Percentiles rank a stretch among this genome's conserved stretches.
Evolutionary conservation across 1,139 yeast species (phyloP).

Genomic region (Candida anutae): DNA sequence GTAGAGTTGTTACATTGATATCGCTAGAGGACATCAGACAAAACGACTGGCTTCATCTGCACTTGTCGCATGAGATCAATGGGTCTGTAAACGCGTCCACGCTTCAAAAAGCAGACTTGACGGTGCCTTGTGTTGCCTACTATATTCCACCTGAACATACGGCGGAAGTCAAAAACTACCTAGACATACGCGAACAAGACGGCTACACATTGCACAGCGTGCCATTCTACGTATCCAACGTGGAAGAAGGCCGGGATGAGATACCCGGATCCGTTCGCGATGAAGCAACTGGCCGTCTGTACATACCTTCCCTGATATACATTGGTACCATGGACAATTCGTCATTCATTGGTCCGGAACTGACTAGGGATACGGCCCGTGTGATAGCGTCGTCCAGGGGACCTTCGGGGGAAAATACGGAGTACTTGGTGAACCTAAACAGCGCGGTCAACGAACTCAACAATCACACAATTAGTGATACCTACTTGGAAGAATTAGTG

Average conservation of each 20-base stretch:
- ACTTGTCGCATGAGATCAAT: constrained; percentile 15
- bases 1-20: constrained; percentile 78
- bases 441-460: constrained; percentile 46
- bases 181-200: constrained; percentile 80
- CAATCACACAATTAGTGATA: constrained; percentile 22
- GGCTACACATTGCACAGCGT: constrained; percentile 76
- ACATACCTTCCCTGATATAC: constrained; percentile 60
- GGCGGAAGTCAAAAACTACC: constrained; percentile 51
- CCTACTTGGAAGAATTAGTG: constrained; percentile 31
- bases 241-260: constrained; percentile 9
- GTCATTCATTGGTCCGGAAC: constrained; percentile 81
- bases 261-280: constrained; percentile 13
- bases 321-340: constrained; percentile 77
- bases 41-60: constrained; percentile 35
- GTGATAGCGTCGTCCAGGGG: constrained; percentile 55
- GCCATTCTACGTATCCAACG: constrained; percentile 47
- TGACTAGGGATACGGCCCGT: constrained; percentile 46
- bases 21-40: constrained; percentile 46
- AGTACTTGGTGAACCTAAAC: constrained; percentile 53
- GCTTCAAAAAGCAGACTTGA: constrained; percentile 38
- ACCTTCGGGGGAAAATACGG: constrained; percentile 75
- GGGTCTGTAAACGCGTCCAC: constrained; percentile 3
- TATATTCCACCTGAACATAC: constrained; percentile 66
- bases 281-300: constrained; percentile 24
- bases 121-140: constrained; percentile 78